These are phyloP conservation scores for Sporothrix curviconia DNA, from an alignment of 2,329 filamentous ascomycete species.

Conservation along the genomic window DNA sequence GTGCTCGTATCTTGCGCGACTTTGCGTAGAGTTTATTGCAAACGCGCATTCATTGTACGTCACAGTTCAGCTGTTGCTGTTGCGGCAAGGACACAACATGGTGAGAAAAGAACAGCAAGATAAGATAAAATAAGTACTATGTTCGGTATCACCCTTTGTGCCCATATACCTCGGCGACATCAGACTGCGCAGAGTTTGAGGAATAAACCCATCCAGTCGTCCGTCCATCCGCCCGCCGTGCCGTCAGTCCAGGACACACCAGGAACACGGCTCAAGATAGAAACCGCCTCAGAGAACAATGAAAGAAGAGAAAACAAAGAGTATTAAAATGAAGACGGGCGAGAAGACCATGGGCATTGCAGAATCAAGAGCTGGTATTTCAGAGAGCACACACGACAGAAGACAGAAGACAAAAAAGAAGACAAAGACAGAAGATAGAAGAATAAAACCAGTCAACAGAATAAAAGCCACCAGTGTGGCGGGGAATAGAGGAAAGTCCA, in stretches of 20 bases:
- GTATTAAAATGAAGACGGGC: neutral
- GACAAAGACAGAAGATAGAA: neutral
- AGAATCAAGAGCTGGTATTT: too few species aligned
- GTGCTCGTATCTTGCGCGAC: too few species aligned
- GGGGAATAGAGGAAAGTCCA: neutral
- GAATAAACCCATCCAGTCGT: neutral
- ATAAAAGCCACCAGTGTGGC: neutral
- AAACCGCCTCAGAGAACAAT: neutral
- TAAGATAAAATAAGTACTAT: neutral
- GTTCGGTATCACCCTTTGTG: constrained; percentile 11
- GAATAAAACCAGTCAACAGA: neutral
- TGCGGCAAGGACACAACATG: too few species aligned
- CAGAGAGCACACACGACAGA: too few species aligned
- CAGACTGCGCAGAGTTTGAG: neutral
- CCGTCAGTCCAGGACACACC: neutral
- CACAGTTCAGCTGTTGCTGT: too few species aligned
- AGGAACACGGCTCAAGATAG: too few species aligned
- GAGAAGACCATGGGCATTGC: neutral
- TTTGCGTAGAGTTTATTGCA: too few species aligned
- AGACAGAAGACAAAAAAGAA: neutral
- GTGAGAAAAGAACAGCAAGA: too few species aligned
- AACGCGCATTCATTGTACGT: too few species aligned
- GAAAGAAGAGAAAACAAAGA: neutral
- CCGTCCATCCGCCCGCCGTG: neutral
- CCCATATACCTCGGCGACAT: neutral